Percentiles rank a stretch among this genome's conserved stretches.
These are phyloP conservation scores for Coelastrella sp. DNA, from an alignment of 139 green algal species.

Conservation along the genomic window DNA sequence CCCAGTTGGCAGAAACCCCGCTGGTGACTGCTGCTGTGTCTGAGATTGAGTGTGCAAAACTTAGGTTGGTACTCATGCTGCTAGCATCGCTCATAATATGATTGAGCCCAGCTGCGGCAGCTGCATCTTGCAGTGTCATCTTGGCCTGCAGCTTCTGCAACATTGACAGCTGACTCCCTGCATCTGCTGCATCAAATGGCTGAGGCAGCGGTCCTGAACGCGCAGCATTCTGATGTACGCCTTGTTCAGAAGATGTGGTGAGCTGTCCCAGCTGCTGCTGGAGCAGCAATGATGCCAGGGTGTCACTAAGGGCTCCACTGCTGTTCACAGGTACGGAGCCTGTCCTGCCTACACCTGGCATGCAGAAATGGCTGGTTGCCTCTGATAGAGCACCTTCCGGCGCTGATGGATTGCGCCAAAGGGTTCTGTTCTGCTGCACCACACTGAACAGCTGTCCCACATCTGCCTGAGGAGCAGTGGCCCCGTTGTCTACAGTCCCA, in stretches of 20 bases:
- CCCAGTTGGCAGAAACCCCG: no score
- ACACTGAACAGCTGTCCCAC: neutral
- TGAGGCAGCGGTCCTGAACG: neutral
- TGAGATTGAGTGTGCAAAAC: no score
- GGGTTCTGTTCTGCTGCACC: neutral
- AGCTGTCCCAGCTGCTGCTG: neutral
- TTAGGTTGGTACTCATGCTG: neutral
- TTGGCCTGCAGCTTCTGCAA: neutral
- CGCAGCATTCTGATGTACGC: neutral
- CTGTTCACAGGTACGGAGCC: neutral
- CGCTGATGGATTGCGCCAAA: neutral
- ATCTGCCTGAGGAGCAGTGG: neutral
- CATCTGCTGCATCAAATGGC: neutral
- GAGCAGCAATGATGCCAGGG: neutral
- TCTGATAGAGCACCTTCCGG: neutral
- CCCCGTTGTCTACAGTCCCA: no score
- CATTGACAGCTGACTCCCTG: neutral
- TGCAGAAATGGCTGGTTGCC: neutral
- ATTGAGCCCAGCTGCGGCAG: neutral
- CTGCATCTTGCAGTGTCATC: conserved; percentile 7
- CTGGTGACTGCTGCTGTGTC: no score
- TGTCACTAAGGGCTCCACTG: no score
- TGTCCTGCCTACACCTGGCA: neutral
- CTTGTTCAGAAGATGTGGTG: neutral
- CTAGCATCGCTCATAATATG: neutral